Base-by-base conservation (phyloP, 2,329 filamentous ascomycete genomes). In the Orbilia javanica region DNA sequence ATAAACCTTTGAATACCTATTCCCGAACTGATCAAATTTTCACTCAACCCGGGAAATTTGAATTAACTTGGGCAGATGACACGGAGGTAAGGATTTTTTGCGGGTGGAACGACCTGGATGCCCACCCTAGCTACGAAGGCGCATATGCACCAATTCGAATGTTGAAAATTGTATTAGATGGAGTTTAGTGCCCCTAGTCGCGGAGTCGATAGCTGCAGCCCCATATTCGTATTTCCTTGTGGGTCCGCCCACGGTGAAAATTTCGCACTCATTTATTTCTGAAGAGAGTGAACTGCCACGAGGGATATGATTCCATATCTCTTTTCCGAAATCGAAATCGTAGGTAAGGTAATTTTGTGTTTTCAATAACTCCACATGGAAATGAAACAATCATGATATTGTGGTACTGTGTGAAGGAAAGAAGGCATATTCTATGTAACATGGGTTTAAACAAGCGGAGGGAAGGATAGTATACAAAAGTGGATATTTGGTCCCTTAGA, bases 191-290 rank as follows among this genome's bases (percentile, higher is more conserved):
- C 27, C 15, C 27, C 18, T 22, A 22, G 52, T 36, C 52, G 31
- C 6, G 29, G 22, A 8, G 31, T 57, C 20, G 29, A 57, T 10
- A n/a, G 52, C 22, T 22, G n/a, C 3, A 27, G 29, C n/a, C 31
- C 52, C 52, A 13, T 67, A 29, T 44, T 48, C 52, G 52, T 60
- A 60, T 68, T 39, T 42, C 65, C 50, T 31, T 71, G 20, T 63
- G 67, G 55, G 34, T 34, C 55, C 67, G 63, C 67, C 31, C 63
- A 52, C 63, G 27, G 8, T 48, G 15, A 5, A 39, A 27, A 46
- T 29, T 53, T 44, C 36, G 55, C 55, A 63, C 67, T 63, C 55
- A 29, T 18, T 63, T 44, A 29, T 18, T 6, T 22, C 20, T 11
- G 8, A 4, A 11, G 27, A 42, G 10, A 18, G 27, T 5, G 25